Conservation (phyloP, 2,329 filamentous ascomycete genomes). For the Coniochaeta pulveracea region DNA sequence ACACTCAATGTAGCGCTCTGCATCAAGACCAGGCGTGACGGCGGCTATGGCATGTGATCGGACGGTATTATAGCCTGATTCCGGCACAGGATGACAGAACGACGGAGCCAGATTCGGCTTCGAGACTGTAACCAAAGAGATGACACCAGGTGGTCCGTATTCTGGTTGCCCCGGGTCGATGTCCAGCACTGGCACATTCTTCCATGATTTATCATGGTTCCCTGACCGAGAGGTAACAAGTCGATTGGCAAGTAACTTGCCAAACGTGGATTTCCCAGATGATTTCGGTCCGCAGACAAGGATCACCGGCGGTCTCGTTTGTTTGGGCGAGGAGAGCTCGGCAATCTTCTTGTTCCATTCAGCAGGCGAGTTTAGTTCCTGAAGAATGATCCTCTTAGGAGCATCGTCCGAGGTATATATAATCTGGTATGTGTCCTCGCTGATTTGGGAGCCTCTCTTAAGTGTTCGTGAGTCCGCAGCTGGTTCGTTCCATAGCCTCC, state of each 20-base stretch:
- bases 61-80: slow-evolving; percentile 28
- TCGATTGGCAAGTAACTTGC: slow-evolving; percentile 53
- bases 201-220: slow-evolving; percentile 9
- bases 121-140: slow-evolving; percentile 54
- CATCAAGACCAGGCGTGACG: slow-evolving; percentile 52
- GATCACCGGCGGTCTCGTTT: slow-evolving; percentile 25
- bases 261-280: slow-evolving; percentile 68
- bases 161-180: slow-evolving; percentile 71
- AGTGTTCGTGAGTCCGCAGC: slow-evolving; percentile 5
- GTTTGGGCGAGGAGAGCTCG: slow-evolving; percentile 25
- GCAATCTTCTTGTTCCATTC: slow-evolving; percentile 52
- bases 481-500: slow-evolving; percentile 50
- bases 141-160: slow-evolving; percentile 56
- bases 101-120: slow-evolving; percentile 53
- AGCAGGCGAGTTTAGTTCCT: slow-evolving; percentile 43
- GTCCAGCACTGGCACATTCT: slow-evolving; percentile 51
- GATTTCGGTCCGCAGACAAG: slow-evolving; percentile 61
- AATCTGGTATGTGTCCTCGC: slow-evolving; percentile 28
- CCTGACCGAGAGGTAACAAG: slow-evolving; percentile 37
- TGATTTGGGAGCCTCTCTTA: not conserved
- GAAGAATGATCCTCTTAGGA: slow-evolving; percentile 35
- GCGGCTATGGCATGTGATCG: slow-evolving; percentile 57
- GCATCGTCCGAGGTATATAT: slow-evolving; percentile 40
- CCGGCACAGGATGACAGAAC: slow-evolving; percentile 46
- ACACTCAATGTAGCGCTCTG: slow-evolving; percentile 55